These are phyloP conservation scores for Microstroma glucosiphilum DNA, from an alignment of 1,284 basidiomycete genomes.

Conservation along the genomic window DNA sequence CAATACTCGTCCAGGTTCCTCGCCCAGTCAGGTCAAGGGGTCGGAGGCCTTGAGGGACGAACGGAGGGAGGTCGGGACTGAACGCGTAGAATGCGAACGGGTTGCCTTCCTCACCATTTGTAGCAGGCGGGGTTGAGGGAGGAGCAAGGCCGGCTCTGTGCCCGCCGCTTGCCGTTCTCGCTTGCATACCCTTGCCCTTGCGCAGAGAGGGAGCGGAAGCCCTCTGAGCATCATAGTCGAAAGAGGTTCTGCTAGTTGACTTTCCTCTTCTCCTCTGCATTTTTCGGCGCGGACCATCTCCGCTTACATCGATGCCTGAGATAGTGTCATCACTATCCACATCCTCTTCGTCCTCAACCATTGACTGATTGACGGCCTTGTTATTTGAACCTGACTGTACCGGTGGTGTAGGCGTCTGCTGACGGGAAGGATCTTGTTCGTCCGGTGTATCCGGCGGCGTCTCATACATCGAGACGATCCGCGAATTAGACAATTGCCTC, in stretches of 20 bases:
- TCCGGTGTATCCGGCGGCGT: too few relatives aligned
- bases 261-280: constrained; percentile 17
- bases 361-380: not conserved
- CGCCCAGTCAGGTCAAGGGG: constrained; percentile 32
- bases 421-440: too few relatives aligned
- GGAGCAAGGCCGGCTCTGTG: not conserved
- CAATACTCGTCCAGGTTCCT: constrained; percentile 38
- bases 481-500: too few relatives aligned
- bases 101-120: constrained; percentile 6
- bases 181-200: not conserved
- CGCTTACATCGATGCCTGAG: not conserved
- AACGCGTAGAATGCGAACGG: constrained; percentile 37
- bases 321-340: not conserved
- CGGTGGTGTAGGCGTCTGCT: too few relatives aligned
- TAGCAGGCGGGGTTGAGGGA: not conserved
- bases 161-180: constrained; percentile 1
- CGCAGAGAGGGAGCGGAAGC: constrained; percentile 10
- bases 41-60: constrained; percentile 26
- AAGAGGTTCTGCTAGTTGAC: not conserved
- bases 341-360: not conserved
- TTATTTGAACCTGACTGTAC: not conserved
- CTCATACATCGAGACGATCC: too few relatives aligned
- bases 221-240: constrained; percentile 31
- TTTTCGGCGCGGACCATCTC: not conserved
- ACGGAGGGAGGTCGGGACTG: constrained; percentile 36